Evolutionary conservation across 2,329 filamentous ascomycete species (phyloP).

Genomic region (Colletotrichum lentis): DNA sequence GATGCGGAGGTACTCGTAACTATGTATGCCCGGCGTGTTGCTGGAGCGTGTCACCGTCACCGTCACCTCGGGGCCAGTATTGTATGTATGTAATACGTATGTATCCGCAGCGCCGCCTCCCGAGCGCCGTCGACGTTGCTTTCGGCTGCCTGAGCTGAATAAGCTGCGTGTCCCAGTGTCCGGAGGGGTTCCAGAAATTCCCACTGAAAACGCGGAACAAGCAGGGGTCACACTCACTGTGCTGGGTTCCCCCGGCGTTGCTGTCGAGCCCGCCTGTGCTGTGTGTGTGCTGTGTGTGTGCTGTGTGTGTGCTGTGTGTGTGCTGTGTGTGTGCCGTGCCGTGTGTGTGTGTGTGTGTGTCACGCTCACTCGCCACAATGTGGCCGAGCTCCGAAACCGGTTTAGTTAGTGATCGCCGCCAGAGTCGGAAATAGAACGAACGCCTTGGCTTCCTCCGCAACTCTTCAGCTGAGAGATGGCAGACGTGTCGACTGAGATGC

Average conservation of each 20-base stretch:
- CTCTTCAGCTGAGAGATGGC: background rate
- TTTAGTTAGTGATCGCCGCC: slow-evolving; percentile 27
- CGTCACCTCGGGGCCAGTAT: no score
- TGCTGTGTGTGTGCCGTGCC: no score
- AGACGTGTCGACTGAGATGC: background rate
- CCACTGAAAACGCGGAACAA: slow-evolving; percentile 5
- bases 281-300: background rate
- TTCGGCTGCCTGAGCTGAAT: slow-evolving; percentile 34
- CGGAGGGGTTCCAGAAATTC: slow-evolving; percentile 29
- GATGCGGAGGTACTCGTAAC: slow-evolving; percentile 24
- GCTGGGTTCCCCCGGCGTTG: no score
- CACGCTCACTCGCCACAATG: slow-evolving; percentile 10
- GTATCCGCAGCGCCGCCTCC: background rate
- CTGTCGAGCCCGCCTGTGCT: no score
- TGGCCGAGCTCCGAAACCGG: slow-evolving; percentile 30
- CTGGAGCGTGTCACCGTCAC: no score
- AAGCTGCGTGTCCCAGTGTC: slow-evolving; percentile 14
- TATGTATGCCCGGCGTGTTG: slow-evolving; percentile 22
- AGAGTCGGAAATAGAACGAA: background rate
- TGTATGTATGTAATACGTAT: background rate
- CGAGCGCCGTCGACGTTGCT: slow-evolving; percentile 33
- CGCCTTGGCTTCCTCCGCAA: slow-evolving; percentile 6
- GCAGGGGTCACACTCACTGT: background rate
- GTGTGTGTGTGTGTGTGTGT: background rate
- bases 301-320: background rate